Evolutionary conservation across 441 rosid genomes (phyloP).

Genomic region (Adansonia madagascariensis): DNA sequence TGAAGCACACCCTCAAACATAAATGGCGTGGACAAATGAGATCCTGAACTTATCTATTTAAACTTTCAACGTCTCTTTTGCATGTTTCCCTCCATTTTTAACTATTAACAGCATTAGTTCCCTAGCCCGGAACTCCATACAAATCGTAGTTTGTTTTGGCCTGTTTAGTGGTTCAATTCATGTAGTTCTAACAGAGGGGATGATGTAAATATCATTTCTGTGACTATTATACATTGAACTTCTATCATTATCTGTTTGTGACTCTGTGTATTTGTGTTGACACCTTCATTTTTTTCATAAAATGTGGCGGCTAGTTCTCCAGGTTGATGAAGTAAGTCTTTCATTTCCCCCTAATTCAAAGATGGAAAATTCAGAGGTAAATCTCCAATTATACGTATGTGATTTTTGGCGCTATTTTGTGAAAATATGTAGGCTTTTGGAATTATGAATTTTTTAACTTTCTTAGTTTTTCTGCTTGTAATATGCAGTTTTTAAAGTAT

Average conservation of each 20-base stretch:
- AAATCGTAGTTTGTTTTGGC: neutral
- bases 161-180: neutral
- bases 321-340: conserved; percentile 68
- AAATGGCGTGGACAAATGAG: neutral
- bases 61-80: no score
- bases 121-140: neutral
- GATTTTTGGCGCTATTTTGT: neutral
- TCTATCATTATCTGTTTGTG: neutral
- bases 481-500: neutral
- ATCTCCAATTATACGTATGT: neutral
- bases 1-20: neutral
- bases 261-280: neutral
- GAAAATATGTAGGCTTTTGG: neutral
- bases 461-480: neutral
- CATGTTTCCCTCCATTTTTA: neutral
- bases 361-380: conserved; percentile 60
- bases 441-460: neutral
- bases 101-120: neutral
- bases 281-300: neutral
- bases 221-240: neutral
- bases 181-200: neutral
- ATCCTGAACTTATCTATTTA: neutral
- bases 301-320: conserved; percentile 27
- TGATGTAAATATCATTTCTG: neutral
- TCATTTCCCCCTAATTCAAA: conserved; percentile 52